Base-by-base conservation (phyloP, 805 yeast genomes). In the Lachancea kluyveri region DNA sequence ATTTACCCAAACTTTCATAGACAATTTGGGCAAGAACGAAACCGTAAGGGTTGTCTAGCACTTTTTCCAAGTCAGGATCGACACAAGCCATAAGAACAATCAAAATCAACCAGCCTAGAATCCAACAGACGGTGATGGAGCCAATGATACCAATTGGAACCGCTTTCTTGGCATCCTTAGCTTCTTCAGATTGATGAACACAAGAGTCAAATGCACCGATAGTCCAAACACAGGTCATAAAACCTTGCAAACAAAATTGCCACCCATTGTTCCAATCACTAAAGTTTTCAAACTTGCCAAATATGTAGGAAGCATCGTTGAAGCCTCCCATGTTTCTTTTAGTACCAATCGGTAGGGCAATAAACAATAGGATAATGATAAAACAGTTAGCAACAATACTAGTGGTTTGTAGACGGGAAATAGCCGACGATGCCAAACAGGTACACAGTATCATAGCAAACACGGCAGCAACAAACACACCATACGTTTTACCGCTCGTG, bases 181-280 rank as follows among this genome's bases (percentile, higher is more conserved):
- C 79, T 50, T 79, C 86, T 52, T 79, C 87, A n/a, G 79, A 65
- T 77, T 77, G 72, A 58, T 79, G 86, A 31, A 79, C 73, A 46
- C 79, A 73, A 5, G 80, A 69, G 51, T 79, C 86, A 50, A 77
- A 78, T 0, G 81, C 77, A 18, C 82, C 80, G 53, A 79, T 76
- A 13, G 83, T 76, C 87, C 88, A 79, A 36, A 78, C 70, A 3
- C 76, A 73, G 0, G 84, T 74, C 72, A 74, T 67, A 65, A 75
- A 69, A 8, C 70, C 62, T 30, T 54, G 55, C 46, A 74, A 57
- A 37, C 66, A 50, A 35, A 63, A 44, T 63, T 74, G 65, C 75
- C 78, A 74, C 15, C 81, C 81, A 24, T 52, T 55, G 5, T 74
- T 65, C 76, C 81, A 78, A 13, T 62, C 65, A 11, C 74, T 60